Conservation (phyloP, 2,329 filamentous ascomycete species). For the Calonectria henricotiae region DNA sequence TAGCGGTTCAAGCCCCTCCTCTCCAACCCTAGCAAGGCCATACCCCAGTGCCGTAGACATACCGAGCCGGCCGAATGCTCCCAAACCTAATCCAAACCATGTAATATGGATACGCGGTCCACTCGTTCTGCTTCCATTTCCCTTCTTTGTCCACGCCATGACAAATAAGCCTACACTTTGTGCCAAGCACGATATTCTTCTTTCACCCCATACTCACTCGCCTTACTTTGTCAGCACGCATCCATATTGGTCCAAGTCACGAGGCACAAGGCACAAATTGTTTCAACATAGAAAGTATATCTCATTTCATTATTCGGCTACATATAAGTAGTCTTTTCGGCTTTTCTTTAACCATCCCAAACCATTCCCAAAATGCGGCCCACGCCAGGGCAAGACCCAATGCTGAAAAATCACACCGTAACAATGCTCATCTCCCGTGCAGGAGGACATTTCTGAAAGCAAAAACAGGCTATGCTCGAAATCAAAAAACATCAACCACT, state of each 20-base stretch:
- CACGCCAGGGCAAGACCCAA: constrained; percentile 50
- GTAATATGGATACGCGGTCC: not conserved
- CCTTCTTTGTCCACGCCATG: not conserved
- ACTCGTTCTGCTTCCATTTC: constrained; percentile 3
- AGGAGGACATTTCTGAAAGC: constrained; percentile 40
- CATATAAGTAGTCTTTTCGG: constrained; percentile 48
- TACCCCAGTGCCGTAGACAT: not conserved
- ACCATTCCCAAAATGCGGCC: constrained; percentile 45
- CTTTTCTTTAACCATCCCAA: constrained; percentile 54
- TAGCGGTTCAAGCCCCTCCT: not conserved
- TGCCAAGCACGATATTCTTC: not conserved
- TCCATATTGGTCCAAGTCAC: not conserved
- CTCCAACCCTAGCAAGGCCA: not conserved
- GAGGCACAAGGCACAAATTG: not conserved
- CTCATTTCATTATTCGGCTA: constrained; percentile 51
- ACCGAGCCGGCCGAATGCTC: constrained; percentile 5
- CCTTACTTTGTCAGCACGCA: not conserved
- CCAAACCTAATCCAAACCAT: constrained; percentile 8
- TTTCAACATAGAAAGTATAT: constrained; percentile 44
- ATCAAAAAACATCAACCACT: constrained; percentile 39
- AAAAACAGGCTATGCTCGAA: constrained; percentile 52
- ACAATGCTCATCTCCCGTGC: constrained; percentile 48
- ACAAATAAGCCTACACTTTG: constrained; percentile 3
- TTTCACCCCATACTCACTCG: not conserved
- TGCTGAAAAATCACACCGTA: constrained; percentile 51